phyloP scores from a whole-genome alignment of 352 stramenopile genomes.

The Phytophthora cactorum region DNA sequence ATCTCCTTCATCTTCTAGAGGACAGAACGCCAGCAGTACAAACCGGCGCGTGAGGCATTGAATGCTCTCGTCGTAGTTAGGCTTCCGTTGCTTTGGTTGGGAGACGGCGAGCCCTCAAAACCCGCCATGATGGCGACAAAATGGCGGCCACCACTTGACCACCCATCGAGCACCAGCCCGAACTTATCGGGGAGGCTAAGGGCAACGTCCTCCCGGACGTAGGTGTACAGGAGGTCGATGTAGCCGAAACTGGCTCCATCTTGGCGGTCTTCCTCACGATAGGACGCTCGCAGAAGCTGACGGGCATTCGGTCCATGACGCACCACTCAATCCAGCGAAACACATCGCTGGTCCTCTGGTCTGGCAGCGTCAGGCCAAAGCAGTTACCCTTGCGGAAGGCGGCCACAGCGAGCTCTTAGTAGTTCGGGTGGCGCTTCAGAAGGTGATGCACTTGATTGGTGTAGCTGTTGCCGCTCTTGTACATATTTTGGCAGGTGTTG shows the following conservation, averaged over 20 bases:
- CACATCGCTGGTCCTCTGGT: not conserved
- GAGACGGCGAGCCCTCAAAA: not conserved
- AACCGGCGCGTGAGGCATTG: no score
- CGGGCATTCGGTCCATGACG: not conserved
- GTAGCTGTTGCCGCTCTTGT: not conserved
- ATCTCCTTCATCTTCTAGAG: not conserved
- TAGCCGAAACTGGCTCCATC: not conserved
- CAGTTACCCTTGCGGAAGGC: not conserved
- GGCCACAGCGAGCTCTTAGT: not conserved
- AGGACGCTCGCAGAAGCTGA: not conserved
- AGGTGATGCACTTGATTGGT: not conserved
- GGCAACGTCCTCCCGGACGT: not conserved
- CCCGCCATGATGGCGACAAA: not conserved
- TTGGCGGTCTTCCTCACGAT: not conserved
- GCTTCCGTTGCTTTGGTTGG: not conserved
- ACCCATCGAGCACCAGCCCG: not conserved
- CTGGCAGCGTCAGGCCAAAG: not conserved
- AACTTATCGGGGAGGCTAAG: not conserved
- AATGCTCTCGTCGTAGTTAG: not conserved
- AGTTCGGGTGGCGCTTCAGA: not conserved
- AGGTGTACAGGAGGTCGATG: not conserved
- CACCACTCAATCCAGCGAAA: not conserved
- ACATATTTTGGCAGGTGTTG: not conserved
- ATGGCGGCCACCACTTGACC: not conserved
- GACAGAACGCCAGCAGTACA: no score